Conservation (phyloP, 805 yeast genomes). For the Pichia cephalocereana region DNA sequence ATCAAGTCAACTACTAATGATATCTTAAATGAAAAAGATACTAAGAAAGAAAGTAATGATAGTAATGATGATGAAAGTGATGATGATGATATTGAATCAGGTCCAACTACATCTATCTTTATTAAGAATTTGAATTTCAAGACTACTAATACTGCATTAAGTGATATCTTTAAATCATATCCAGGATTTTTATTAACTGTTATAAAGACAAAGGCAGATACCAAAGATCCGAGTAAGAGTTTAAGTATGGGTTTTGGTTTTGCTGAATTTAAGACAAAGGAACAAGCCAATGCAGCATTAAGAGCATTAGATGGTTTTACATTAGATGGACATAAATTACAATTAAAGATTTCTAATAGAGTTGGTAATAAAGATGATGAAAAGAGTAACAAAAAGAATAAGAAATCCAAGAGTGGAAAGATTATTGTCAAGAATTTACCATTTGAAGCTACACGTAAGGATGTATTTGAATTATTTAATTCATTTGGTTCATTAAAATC, state of each 20-base stretch:
- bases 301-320: constrained; percentile 62
- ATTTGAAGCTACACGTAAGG: constrained; percentile 89
- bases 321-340: constrained; percentile 84
- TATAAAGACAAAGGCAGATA: constrained; percentile 82
- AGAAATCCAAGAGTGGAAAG: constrained; percentile 49
- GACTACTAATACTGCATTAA: constrained; percentile 53
- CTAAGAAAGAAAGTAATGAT: constrained; percentile 18
- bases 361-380: constrained; percentile 33
- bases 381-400: constrained; percentile 15
- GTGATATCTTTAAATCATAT: constrained; percentile 54
- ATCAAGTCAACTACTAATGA: constrained; percentile 38
- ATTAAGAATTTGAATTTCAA: constrained; percentile 86
- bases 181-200: constrained; percentile 77
- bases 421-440: constrained; percentile 95
- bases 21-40: constrained; percentile 25
- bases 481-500: constrained; percentile 93
- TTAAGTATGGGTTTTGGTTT: constrained; percentile 97
- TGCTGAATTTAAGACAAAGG: constrained; percentile 75
- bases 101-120: constrained; percentile 81
- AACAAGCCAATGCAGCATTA: constrained; percentile 72
- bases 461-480: constrained; percentile 84
- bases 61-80: constrained; percentile 12
- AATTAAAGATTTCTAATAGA: constrained; percentile 82
- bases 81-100: constrained; percentile 34
- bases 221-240: constrained; percentile 55